These are phyloP conservation scores for Pythium aristosporum DNA, from an alignment of 352 stramenopile species.

Conservation along the genomic window DNA sequence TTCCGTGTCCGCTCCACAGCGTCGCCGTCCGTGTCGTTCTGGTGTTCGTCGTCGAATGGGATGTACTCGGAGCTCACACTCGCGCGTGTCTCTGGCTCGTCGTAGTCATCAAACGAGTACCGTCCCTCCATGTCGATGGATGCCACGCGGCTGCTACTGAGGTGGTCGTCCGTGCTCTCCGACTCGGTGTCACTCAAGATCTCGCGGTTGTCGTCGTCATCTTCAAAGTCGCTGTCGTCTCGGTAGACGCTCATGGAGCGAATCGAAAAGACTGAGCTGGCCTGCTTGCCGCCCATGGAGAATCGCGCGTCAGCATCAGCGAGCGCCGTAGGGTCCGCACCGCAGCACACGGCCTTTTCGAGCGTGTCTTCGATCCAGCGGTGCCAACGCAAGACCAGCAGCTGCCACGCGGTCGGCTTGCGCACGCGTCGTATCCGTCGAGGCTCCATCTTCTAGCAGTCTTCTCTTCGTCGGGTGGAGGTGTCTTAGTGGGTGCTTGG, in stretches of 20 bases:
- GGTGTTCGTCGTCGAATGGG: slow-evolving; percentile 24
- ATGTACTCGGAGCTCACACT: slow-evolving; percentile 23
- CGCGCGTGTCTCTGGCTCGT: slow-evolving; percentile 1
- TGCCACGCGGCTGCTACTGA: not conserved
- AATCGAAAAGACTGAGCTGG: slow-evolving; percentile 25
- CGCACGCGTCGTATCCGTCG: slow-evolving; percentile 26
- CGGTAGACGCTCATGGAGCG: slow-evolving; percentile 14
- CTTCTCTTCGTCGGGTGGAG: not conserved
- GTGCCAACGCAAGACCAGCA: slow-evolving; percentile 16
- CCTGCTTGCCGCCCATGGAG: slow-evolving; percentile 11
- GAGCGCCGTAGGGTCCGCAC: slow-evolving; percentile 13
- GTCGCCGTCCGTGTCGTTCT: too few relatives aligned
- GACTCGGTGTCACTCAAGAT: slow-evolving; percentile 27
- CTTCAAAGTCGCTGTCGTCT: slow-evolving; percentile 15
- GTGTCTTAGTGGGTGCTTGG: not conserved
- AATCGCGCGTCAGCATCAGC: slow-evolving; percentile 8
- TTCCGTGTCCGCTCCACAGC: too few relatives aligned
- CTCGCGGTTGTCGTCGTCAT: slow-evolving; percentile 9
- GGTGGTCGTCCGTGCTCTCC: slow-evolving; percentile 19
- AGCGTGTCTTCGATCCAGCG: slow-evolving; percentile 27
- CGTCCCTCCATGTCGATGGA: slow-evolving; percentile 19
- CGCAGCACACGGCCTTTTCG: slow-evolving; percentile 25
- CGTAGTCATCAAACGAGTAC: slow-evolving; percentile 9
- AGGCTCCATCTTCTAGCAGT: slow-evolving; percentile 4
- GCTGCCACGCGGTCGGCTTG: slow-evolving; percentile 22